Base-by-base conservation (phyloP, 805 yeast species). In the Scheffersomyces stipitis region DNA sequence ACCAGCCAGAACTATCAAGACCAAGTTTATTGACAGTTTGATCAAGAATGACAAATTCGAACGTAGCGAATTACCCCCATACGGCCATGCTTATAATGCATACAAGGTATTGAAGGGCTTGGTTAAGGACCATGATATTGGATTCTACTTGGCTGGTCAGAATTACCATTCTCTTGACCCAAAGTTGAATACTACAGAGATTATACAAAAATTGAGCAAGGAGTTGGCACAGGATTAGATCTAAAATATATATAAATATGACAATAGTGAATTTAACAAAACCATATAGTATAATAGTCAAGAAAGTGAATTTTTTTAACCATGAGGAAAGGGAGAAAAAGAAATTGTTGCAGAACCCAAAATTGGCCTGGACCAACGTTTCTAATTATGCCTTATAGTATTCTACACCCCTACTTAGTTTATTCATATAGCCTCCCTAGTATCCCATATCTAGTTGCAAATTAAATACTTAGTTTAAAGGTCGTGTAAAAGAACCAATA, bases 131-230 rank as follows among this genome's bases (percentile, higher is more conserved):
- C 29, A 42, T 2, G 49, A 52, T 7, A 41, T 38, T 48, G 60
- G 62, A 9, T 65, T 66, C 40, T 62, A 53, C 37, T 54, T 66
- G 38, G 64, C 66, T 1, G 69, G 71, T 3, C 58, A 60, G 20
- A 64, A 63, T 31, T 62, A 63, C 36, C 51, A 47, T 6, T 40
- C 48, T 10, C 49, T 50, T 10, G 44, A 46, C 15, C 45, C 56
- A 14, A 45, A 37, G 4, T 45, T 56, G 18, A 36, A 40, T 5
- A 48, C 54, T 2, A 29, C 37, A 6, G 42, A 56, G n/a, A 58
- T 68, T 1, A 37, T 67, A 32, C 40, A 56, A 10, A 44, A 45
- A n/a, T 51, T 64, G 15, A 26, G 44, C 51, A 14, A 36, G 39
- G 10, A 47, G 7, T 20, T 20, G 10, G 24, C 24, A 20, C 7